Percentiles rank a stretch among this genome's conserved stretches.
These are phyloP conservation scores for Aspergillus tamarii DNA, from an alignment of 2,329 filamentous ascomycete species.

Conservation along the genomic window DNA sequence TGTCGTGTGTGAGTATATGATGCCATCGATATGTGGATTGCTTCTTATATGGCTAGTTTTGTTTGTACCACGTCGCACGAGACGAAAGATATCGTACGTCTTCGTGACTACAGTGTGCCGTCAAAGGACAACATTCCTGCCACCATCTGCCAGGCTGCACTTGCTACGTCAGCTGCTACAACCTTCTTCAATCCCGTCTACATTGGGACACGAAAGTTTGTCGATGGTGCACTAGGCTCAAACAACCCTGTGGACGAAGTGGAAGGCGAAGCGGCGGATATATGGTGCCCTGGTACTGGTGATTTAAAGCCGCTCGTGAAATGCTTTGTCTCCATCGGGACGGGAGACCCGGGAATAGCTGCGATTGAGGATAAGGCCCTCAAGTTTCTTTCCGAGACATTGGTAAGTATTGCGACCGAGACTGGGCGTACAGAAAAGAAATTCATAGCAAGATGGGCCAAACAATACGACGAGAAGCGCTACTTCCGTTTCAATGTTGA, in stretches of 20 bases:
- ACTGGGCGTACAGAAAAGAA: neutral
- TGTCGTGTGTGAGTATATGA: neutral
- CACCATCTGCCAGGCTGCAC: conserved; percentile 44
- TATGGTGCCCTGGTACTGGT: neutral
- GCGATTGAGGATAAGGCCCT: neutral
- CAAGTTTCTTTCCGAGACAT: neutral
- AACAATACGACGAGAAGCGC: neutral
- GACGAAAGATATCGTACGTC: neutral
- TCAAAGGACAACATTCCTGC: neutral
- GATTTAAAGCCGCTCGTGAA: conserved; percentile 1
- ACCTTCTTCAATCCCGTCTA: conserved; percentile 44
- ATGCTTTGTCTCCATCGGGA: neutral
- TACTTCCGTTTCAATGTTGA: conserved; percentile 1
- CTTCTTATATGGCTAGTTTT: neutral
- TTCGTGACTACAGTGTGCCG: neutral
- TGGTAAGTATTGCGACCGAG: neutral
- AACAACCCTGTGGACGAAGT: conserved; percentile 46
- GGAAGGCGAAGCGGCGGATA: neutral
- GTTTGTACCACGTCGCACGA: neutral
- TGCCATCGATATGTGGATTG: neutral
- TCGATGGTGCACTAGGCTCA: conserved; percentile 47
- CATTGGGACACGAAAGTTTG: conserved; percentile 38
- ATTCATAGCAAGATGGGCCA: neutral
- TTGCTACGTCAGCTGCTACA: conserved; percentile 49
- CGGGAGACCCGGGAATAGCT: neutral